Conservation (phyloP, 495 filamentous ascomycete species). For the Poronia punctata region DNA sequence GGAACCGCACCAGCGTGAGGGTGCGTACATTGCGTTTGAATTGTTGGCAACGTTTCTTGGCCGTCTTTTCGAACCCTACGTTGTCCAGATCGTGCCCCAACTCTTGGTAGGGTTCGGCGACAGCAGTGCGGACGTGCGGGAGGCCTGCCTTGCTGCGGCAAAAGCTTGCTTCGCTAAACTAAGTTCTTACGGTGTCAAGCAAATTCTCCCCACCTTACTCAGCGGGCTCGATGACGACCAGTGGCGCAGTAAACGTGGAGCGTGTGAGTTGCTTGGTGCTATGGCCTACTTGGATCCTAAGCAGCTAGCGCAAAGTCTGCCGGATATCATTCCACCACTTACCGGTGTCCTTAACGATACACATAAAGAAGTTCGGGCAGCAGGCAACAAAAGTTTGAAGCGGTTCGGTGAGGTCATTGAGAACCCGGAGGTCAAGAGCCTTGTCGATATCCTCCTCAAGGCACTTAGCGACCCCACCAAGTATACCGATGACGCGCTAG, state of each 20-base stretch:
- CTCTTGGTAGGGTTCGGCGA: constrained; percentile 87
- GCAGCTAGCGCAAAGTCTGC: constrained; percentile 83
- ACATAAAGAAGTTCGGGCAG: constrained; percentile 88
- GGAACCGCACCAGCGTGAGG: constrained; percentile 79
- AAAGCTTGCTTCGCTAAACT: constrained; percentile 90
- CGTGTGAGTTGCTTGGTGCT: constrained; percentile 89
- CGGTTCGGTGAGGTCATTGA: constrained; percentile 97
- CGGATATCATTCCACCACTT: constrained; percentile 92
- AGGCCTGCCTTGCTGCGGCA: constrained; percentile 84
- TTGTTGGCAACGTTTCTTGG: constrained; percentile 79
- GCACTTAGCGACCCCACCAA: constrained; percentile 96
- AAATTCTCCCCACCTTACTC: constrained; percentile 83
- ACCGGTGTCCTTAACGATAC: constrained; percentile 93
- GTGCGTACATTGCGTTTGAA: constrained; percentile 84
- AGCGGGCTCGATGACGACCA: constrained; percentile 91
- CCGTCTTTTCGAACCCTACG: constrained; percentile 87
- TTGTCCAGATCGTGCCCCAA: constrained; percentile 91
- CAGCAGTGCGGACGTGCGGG: constrained; percentile 76
- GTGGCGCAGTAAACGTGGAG: constrained; percentile 97
- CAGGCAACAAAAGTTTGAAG: constrained; percentile 92
- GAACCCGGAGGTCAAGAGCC: constrained; percentile 89
- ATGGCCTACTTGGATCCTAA: constrained; percentile 98
- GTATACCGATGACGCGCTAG: constrained; percentile 90
- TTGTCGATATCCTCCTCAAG: constrained; percentile 87
- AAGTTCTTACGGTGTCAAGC: constrained; percentile 92